Evolutionary conservation across 371 early-diverging fungal species (phyloP).

Genomic region (Circinella minor): DNA sequence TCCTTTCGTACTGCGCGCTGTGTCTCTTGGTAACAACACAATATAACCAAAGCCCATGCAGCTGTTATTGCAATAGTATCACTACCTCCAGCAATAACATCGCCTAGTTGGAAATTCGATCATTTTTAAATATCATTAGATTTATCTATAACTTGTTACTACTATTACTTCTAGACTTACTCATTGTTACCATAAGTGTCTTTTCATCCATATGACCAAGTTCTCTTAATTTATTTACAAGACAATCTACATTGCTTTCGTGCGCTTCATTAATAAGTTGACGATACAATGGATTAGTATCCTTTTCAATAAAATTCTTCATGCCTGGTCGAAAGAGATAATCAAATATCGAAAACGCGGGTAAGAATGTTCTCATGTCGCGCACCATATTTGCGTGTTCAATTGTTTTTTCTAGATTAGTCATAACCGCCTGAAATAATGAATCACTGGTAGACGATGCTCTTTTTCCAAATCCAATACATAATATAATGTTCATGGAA

Average conservation of each 20-base stretch:
- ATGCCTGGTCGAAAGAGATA: constrained; percentile 6
- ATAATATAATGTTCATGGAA: constrained; percentile 12
- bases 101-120: constrained; percentile 5
- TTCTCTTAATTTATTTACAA: not conserved
- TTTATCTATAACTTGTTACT: not conserved
- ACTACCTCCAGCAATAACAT: constrained; percentile 18
- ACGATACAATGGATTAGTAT: constrained; percentile 7
- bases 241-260: constrained; percentile 3
- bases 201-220: constrained; percentile 2
- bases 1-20: constrained; percentile 18
- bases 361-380: constrained; percentile 22
- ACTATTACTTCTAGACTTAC: not conserved
- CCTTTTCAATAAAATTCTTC: constrained; percentile 1
- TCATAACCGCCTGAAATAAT: constrained; percentile 13
- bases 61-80: constrained; percentile 19
- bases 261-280: constrained; percentile 5
- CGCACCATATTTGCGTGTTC: constrained; percentile 1
- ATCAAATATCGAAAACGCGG: constrained; percentile 12
- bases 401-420: constrained; percentile 6
- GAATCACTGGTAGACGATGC: constrained; percentile 15
- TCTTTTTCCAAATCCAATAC: constrained; percentile 11
- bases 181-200: not conserved
- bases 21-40: constrained; percentile 19
- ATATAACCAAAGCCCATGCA: constrained; percentile 19
- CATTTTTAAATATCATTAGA: too few species aligned